phyloP scores from a whole-genome alignment of 1,284 basidiomycete species.

The Ustilago hordei region DNA sequence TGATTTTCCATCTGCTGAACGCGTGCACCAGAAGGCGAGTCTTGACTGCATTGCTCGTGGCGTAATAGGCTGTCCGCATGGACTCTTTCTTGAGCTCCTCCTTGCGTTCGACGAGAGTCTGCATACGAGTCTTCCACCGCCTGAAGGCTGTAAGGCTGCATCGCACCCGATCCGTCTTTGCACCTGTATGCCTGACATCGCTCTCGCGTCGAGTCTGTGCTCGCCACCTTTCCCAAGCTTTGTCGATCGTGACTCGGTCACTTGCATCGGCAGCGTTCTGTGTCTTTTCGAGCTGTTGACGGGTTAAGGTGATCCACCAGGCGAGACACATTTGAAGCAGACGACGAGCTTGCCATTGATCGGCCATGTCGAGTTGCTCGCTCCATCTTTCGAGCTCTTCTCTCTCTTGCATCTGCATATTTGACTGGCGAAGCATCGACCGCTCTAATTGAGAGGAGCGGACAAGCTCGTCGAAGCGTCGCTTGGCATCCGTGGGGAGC shows the following conservation, averaged over 20 bases:
- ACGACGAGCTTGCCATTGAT: slow-evolving; percentile 21
- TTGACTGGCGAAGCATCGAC: slow-evolving; percentile 16
- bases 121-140: slow-evolving; percentile 29
- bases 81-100: slow-evolving; percentile 36
- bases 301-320: slow-evolving; percentile 53
- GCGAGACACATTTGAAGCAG: slow-evolving; percentile 32
- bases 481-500: slow-evolving; percentile 23
- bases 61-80: slow-evolving; percentile 46
- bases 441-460: slow-evolving; percentile 44
- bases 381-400: slow-evolving; percentile 19
- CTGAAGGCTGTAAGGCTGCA: slow-evolving; percentile 51
- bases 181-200: slow-evolving; percentile 13
- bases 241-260: slow-evolving; percentile 24
- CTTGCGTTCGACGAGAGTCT: slow-evolving; percentile 18
- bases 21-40: slow-evolving; percentile 12
- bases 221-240: slow-evolving; percentile 42
- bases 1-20: slow-evolving; percentile 25
- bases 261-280: slow-evolving; percentile 32
- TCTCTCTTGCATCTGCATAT: slow-evolving; percentile 11
- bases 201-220: background rate
- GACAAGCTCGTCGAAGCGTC: slow-evolving; percentile 54
- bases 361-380: slow-evolving; percentile 25
- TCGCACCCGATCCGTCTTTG: slow-evolving; percentile 41
- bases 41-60: slow-evolving; percentile 14
- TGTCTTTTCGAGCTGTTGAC: slow-evolving; percentile 18